Evolutionary conservation across 1,284 basidiomycete genomes (phyloP), one percentile per base, ranked within the genome.

Genomic region (Lignosus rhinocerotis): DNA sequence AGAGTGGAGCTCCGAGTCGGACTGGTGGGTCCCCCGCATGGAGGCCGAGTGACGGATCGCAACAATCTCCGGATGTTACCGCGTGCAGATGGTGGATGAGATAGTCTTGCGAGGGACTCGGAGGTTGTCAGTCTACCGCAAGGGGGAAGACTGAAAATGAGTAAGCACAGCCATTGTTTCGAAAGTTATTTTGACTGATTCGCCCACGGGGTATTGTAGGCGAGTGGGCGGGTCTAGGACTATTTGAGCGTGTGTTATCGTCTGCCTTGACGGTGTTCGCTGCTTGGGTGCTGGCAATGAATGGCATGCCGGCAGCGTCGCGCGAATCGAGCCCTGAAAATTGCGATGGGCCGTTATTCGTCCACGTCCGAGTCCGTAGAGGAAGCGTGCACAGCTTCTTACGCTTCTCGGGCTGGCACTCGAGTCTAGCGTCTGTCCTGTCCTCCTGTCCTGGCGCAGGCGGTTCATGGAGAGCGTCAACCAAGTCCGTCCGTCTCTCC

Each of bases 101-200:
- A 57, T 50, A 44, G 50, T 51, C 53, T 39, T 56, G 59, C 56
- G 56, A 56, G 48, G 51, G 34, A 55, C 54, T 51, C 59, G 62
- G 62, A 56, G 53, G 33, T 11, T 55, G 47, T 36, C 54, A 58
- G 48, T 33, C 45, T 21, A 38, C 58, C 50, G 55, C 39, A 32
- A 38, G 51, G 9, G n/a, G 16, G 32, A 32, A 17, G 44, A 50
- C 25, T 25, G 43, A 50, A 47, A 42, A 17, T 11, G 41, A 16
- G 61, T 63, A 42, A 60, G 61, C 61, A 63, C 56, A 43, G 61
- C 56, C 19, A 53, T 31, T 31, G 33, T 17, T 25, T 44, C 43
- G 42, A 53, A 51, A 62, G 58, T 42, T 60, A 58, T 60, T 63
- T 58, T 58, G 61, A 63, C 56, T 63, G 61, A 63, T 63, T 47